phyloP scores from a whole-genome alignment of 208 protist genomes.

The Trypanosoma lewisi region DNA sequence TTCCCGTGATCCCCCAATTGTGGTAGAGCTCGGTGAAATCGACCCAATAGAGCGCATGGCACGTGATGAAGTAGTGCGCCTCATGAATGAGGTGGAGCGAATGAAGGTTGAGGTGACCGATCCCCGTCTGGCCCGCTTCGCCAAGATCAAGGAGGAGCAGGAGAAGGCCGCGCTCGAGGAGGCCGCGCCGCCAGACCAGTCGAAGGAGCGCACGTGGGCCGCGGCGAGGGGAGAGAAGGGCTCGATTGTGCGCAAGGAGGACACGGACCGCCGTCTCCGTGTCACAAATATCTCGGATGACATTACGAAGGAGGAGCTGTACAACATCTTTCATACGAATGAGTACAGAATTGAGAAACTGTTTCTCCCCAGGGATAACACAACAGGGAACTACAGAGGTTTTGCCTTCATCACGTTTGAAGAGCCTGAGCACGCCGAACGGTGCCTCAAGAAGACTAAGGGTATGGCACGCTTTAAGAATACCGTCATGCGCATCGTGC shows the following conservation, averaged over 20 bases:
- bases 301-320: conserved; percentile 74
- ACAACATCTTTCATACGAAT: conserved; percentile 67
- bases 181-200: conserved; percentile 17
- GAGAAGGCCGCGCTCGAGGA: conserved; percentile 23
- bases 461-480: conserved; percentile 70
- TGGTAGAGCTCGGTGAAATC: conserved; percentile 72
- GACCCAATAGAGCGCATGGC: conserved; percentile 74
- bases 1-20: conserved; percentile 62
- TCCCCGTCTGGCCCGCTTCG: conserved; percentile 39
- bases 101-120: conserved; percentile 60
- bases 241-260: conserved; percentile 35
- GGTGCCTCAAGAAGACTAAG: conserved; percentile 28
- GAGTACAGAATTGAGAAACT: conserved; percentile 49
- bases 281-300: conserved; percentile 83
- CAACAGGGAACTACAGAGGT: conserved; percentile 62
- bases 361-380: conserved; percentile 56
- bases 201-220: conserved; percentile 48
- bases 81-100: conserved; percentile 62
- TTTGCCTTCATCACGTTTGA: conserved; percentile 83
- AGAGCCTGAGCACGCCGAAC: conserved; percentile 24
- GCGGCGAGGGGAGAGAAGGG: conserved; percentile 23
- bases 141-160: conserved; percentile 39
- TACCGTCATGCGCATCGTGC: conserved; percentile 61
- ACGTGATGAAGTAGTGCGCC: conserved; percentile 70
- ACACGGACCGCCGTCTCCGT: conserved; percentile 52